Base-by-base conservation (phyloP, 805 yeast genomes). In the Metschnikowia baotianmanensis region DNA sequence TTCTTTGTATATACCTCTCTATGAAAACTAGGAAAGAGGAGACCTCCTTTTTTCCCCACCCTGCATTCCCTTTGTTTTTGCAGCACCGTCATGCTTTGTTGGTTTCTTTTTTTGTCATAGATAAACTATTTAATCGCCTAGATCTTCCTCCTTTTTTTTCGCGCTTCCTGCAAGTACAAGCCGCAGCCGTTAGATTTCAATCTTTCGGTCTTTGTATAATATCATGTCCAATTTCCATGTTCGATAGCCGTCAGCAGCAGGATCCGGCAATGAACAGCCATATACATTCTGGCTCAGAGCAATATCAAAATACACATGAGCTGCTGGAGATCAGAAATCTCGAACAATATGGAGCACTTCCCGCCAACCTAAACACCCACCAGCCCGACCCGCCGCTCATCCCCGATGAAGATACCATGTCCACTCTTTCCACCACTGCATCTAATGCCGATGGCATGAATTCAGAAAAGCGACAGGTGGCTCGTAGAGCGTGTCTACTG, bases 401-500 rank as follows among this genome's bases (percentile, higher is more conserved):
- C 8, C 31, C 12, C 12, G 20, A 29, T 17, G 7, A 29, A 16
- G 31, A 29, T 15, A 11, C 31, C 20, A 11, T n/a, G 16, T 7
- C 31, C 6, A 10, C 12, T n/a, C 12, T 16, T 11, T 29, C 31
- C 24, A 8, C n/a, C 29, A 16, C 21, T 18, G 4, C 36, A 12
- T 34, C 36, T 20, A 25, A n/a, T 10, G 8, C 11, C 27, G 27
- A 25, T 7, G 6, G 8, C 27, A 25, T 10, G 12, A 15, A 11
- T 16, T 7, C 30, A 16, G n/a, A 12, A 6, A 48, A 40, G 44
- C 60, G 80, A 18, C 64, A 72, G 5, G 85, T 80, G 2, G 82
- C 84, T 0, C 67, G 75, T 43, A 63, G 81, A 34, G 86, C 86
- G 0, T 80, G 86, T 55, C 61, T 81, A 5, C 69, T 78, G 4